A percentile compares a stretch with the other conserved stretches of the same genome.
These are phyloP conservation scores for Alloteropsis semialata DNA, from an alignment of 176 grass and related monocot species.

Conservation along the genomic window DNA sequence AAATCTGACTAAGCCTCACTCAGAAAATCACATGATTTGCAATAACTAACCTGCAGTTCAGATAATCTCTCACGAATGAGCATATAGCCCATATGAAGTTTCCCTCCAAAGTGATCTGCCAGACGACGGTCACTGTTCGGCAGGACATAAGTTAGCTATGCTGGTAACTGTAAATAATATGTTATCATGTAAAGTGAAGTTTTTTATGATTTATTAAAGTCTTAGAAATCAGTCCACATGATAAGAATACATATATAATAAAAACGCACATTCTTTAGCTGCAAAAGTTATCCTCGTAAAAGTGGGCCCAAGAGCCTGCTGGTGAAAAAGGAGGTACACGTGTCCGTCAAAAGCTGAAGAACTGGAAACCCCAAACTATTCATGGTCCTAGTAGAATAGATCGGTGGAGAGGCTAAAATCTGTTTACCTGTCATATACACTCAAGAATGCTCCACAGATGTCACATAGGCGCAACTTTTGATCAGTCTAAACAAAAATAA, in stretches of 20 bases:
- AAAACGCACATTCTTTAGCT: slow-evolving; percentile 91
- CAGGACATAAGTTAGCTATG: slow-evolving; percentile 20
- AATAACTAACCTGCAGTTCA: slow-evolving; percentile 61
- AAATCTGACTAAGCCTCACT: slow-evolving; percentile 16
- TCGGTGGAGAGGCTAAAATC: not conserved
- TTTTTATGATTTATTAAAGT: slow-evolving; percentile 18
- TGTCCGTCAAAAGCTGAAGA: slow-evolving; percentile 63
- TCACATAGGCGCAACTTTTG: slow-evolving; percentile 95
- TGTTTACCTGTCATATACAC: slow-evolving; percentile 73
- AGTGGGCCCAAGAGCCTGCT: slow-evolving; percentile 82
- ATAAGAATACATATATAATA: slow-evolving; percentile 42
- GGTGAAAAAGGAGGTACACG: slow-evolving; percentile 61
- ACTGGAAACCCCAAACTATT: slow-evolving; percentile 39
- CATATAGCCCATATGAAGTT: slow-evolving; percentile 96
- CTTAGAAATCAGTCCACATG: slow-evolving; percentile 33
- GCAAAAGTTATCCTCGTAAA: slow-evolving; percentile 87
- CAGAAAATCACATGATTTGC: not conserved
- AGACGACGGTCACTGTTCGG: slow-evolving; percentile 82
- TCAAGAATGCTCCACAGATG: slow-evolving; percentile 99
- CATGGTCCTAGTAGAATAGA: slow-evolving; percentile 26
- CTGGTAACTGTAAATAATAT: not conserved
- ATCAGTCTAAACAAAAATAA: slow-evolving; percentile 73
- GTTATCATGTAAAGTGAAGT: not conserved
- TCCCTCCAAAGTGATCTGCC: slow-evolving; percentile 99
- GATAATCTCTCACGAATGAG: slow-evolving; percentile 83